Conservation (phyloP, 2,329 filamentous ascomycete genomes). For the Cordyceps militaris region DNA sequence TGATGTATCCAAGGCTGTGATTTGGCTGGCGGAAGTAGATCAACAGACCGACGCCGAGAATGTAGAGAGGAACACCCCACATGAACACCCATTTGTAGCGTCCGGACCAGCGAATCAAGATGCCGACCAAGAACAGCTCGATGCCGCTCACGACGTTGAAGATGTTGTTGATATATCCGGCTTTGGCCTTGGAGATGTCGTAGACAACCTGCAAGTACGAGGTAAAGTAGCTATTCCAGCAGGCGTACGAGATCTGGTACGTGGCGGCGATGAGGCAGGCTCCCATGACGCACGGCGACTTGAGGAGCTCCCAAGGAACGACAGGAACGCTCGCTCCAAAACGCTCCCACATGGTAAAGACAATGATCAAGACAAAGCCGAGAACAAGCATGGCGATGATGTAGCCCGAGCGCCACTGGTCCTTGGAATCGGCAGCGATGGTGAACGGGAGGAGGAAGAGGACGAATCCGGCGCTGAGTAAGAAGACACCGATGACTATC, state of each 20-base stretch:
- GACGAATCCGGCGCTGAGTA: conserved; percentile 41
- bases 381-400: conserved; percentile 43
- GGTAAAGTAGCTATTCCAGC: conserved; percentile 34
- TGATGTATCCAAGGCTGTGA: conserved; percentile 26
- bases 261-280: conserved; percentile 20
- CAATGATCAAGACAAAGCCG: conserved; percentile 43
- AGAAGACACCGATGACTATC: conserved; percentile 37
- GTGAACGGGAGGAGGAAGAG: conserved; percentile 53
- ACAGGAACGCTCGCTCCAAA: conserved; percentile 41
- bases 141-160: conserved; percentile 32
- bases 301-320: conserved; percentile 35
- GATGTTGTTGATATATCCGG: conserved; percentile 27
- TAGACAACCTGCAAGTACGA: conserved; percentile 35
- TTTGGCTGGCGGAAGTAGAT: conserved; percentile 28
- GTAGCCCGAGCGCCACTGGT: conserved; percentile 33
- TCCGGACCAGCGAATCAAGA: conserved; percentile 27
- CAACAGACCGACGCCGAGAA: conserved; percentile 25
- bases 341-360: conserved; percentile 40
- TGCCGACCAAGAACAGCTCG: conserved; percentile 31
- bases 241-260: conserved; percentile 25
- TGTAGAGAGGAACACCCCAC: conserved; percentile 26
- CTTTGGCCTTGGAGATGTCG: conserved; percentile 21
- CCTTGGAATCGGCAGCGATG: conserved; percentile 35
- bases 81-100: conserved; percentile 28
- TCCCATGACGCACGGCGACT: conserved; percentile 20